Conservation (phyloP, 345 rosid genomes). For the Eucalyptus regnans region DNA sequence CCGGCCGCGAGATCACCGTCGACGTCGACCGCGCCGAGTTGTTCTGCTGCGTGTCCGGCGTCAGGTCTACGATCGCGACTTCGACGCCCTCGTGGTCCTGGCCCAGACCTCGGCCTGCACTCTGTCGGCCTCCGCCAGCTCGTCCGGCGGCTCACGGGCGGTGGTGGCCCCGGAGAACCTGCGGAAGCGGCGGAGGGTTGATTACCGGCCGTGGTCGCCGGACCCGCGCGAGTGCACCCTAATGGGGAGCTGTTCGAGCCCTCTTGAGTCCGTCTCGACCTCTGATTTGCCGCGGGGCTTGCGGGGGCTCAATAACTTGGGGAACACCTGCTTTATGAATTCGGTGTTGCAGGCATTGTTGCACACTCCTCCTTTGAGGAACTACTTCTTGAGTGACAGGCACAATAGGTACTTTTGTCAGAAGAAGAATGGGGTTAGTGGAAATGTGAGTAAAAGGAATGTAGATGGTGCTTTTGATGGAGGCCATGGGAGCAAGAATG, state of each 20-base stretch:
- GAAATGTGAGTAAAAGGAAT: not conserved
- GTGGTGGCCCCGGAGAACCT: not conserved
- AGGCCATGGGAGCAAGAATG: constrained; percentile 40
- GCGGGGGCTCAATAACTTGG: constrained; percentile 76
- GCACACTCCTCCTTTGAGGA: constrained; percentile 68
- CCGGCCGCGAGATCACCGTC: no score
- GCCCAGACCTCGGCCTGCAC: not conserved
- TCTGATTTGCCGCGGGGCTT: constrained; percentile 59
- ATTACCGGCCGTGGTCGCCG: constrained; percentile 45
- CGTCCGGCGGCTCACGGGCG: constrained; percentile 15
- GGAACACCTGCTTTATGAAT: constrained; percentile 90
- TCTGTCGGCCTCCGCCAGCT: constrained; percentile 27
- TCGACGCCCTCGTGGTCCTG: constrained; percentile 50
- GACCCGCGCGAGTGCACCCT: constrained; percentile 39
- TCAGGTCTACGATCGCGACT: not conserved
- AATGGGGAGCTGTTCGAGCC: constrained; percentile 24
- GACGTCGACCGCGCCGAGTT: no score
- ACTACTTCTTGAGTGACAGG: constrained; percentile 63
- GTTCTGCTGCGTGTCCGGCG: no score
- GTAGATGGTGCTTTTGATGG: constrained; percentile 42
- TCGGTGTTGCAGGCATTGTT: constrained; percentile 83
- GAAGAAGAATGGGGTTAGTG: constrained; percentile 7
- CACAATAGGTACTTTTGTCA: constrained; percentile 52
- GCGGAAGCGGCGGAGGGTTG: constrained; percentile 1
- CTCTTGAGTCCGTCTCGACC: constrained; percentile 21